Percentiles rank a stretch among this genome's conserved stretches.
Evolutionary conservation across 2,329 filamentous ascomycete genomes (phyloP).

Genomic region (Colletotrichum chlorophyti): DNA sequence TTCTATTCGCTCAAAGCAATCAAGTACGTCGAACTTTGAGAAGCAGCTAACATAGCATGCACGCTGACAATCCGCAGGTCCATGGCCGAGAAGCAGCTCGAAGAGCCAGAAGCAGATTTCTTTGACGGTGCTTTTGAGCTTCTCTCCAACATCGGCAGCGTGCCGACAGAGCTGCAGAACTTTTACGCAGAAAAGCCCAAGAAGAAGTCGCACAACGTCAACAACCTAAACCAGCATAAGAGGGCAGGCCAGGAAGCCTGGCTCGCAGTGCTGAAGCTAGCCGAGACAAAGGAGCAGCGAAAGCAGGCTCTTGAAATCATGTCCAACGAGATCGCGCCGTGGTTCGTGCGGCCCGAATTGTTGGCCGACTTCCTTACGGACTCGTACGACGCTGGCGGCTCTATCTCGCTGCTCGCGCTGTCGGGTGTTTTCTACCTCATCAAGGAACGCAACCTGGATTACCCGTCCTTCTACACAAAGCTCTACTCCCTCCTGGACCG

Average conservation of each 20-base stretch:
- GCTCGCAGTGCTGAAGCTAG: conserved; percentile 76
- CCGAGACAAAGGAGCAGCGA: conserved; percentile 74
- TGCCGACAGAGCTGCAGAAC: conserved; percentile 73
- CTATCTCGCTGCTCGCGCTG: conserved; percentile 84
- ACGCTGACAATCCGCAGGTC: conserved; percentile 35
- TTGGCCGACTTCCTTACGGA: conserved; percentile 97
- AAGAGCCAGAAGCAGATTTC: conserved; percentile 45
- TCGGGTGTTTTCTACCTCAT: conserved; percentile 97
- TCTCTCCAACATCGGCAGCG: conserved; percentile 71
- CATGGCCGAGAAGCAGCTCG: conserved; percentile 35
- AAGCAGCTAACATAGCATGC: no score
- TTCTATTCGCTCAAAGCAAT: conserved; percentile 82
- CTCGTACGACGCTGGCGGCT: conserved; percentile 86
- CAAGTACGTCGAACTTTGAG: conserved; percentile 64
- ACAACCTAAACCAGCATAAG: conserved; percentile 74
- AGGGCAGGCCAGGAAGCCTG: conserved; percentile 85
- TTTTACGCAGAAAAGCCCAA: conserved; percentile 72
- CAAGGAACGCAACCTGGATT: conserved; percentile 91
- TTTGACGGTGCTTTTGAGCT: conserved; percentile 68
- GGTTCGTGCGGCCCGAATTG: conserved; percentile 87
- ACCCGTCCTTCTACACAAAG: conserved; percentile 91
- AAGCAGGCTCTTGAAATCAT: conserved; percentile 81
- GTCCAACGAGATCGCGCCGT: conserved; percentile 81
- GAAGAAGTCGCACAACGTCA: conserved; percentile 71
- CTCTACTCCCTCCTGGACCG: conserved; percentile 91